Evolutionary conservation across 176 grass and related monocot species (phyloP), one percentile per base, ranked within the genome.

Genomic region (Bromus sterilis): DNA sequence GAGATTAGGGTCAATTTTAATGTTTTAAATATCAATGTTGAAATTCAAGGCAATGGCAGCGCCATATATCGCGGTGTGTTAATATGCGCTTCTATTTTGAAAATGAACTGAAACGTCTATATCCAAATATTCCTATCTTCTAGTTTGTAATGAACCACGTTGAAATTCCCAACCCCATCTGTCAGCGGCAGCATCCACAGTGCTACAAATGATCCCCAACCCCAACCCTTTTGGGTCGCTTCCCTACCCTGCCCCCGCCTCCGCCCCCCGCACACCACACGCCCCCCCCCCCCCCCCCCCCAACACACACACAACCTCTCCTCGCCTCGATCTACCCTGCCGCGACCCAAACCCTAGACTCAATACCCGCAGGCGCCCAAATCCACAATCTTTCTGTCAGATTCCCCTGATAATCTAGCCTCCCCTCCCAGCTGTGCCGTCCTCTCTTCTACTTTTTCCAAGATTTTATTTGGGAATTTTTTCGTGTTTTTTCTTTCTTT

Each of bases 271-370:
- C 71, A 49, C 24, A 67, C 46, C 46, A 62, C 75, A 79, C 65
- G 79, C 79, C 48, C 23, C 64, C 64, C n/a, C n/a, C n/a, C n/a
- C n/a, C n/a, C n/a, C n/a, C n/a, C n/a, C n/a, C n/a, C n/a, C n/a
- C n/a, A n/a, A n/a, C n/a, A n/a, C n/a, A n/a, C n/a, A 51, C 66
- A 41, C 65, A 79, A 62, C 65, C 29, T 71, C 37, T 41, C 14
- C 23, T 35, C 49, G 13, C 31, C 20, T 11, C 25, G 37, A 48
- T 23, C 40, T 44, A 5, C 62, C 31, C 29, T 57, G 57, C 67
- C 42, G 56, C 77, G 76, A n/a, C 59, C 67, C 76, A 88, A 88
- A 88, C 86, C 86, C 86, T 88, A 84, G 81, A 71, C 60, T 69
- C 62, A n/a, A 64, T 11, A 23, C 33, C 59, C 28, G 58, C 81